Conservation (phyloP, 2,329 filamentous ascomycete species). For the Cladophialophora carrionii region DNA sequence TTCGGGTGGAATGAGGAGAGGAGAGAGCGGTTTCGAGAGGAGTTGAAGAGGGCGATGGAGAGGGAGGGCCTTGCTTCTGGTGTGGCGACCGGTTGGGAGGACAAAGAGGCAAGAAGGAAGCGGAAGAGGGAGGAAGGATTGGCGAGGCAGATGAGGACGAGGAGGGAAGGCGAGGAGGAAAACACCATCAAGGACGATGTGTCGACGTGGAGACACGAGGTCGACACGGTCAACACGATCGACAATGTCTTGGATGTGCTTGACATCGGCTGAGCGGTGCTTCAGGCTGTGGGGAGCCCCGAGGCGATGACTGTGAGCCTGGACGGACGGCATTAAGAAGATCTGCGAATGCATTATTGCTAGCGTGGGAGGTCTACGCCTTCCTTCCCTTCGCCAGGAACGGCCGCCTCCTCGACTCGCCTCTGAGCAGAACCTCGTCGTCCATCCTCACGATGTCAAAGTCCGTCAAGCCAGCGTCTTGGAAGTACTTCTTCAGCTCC, state of each 20-base stretch:
- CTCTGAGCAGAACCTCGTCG: slow-evolving; percentile 29
- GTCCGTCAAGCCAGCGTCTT: slow-evolving; percentile 60
- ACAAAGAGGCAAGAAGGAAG: slow-evolving; percentile 43
- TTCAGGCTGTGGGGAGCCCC: not conserved
- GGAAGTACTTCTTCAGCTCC: slow-evolving; percentile 64
- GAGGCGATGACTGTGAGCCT: not conserved
- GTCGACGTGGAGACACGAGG: not conserved
- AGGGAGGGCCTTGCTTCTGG: slow-evolving; percentile 24
- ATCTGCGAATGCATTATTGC: not conserved
- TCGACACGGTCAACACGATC: not conserved
- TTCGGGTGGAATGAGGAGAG: slow-evolving; percentile 49
- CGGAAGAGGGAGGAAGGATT: slow-evolving; percentile 50
- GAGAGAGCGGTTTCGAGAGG: slow-evolving; percentile 43
- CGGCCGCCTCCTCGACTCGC: slow-evolving; percentile 27
- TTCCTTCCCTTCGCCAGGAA: slow-evolving; percentile 37
- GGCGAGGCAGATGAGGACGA: slow-evolving; percentile 41
- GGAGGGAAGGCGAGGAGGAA: slow-evolving; percentile 4
- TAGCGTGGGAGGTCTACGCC: not conserved
- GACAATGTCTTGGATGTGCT: not conserved
- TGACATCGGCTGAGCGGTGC: not conserved
- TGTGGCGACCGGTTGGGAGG: slow-evolving; percentile 28
- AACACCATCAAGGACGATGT: not conserved
- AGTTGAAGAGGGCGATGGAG: slow-evolving; percentile 33
- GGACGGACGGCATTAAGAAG: not conserved
- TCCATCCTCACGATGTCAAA: slow-evolving; percentile 30